These are phyloP conservation scores for Neonectria punicea DNA, from an alignment of 2,329 filamentous ascomycete species.

Conservation along the genomic window DNA sequence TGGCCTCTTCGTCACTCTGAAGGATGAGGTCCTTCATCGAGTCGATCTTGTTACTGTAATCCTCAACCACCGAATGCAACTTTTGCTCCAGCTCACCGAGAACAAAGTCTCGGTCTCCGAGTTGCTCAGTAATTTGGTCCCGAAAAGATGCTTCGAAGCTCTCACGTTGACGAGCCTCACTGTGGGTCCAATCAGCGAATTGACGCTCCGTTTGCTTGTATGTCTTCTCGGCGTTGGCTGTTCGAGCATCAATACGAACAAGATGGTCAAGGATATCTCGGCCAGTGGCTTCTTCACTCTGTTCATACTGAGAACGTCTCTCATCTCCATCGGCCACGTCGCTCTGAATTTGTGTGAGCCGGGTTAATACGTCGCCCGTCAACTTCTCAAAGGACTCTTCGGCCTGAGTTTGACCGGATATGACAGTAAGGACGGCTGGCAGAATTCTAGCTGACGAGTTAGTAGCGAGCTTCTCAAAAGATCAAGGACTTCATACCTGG, in stretches of 20 bases:
- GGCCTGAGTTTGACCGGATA: conserved; percentile 21
- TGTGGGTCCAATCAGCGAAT: conserved; percentile 23
- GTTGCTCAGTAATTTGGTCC: conserved; percentile 28
- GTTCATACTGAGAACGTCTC: conserved; percentile 2
- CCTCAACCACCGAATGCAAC: conserved; percentile 28
- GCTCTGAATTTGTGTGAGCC: conserved; percentile 23
- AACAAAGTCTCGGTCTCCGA: conserved; percentile 34
- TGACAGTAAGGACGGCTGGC: conserved; percentile 26
- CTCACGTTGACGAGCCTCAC: conserved; percentile 16
- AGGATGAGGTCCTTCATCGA: conserved; percentile 20
- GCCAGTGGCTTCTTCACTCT: conserved; percentile 4
- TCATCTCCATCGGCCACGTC: conserved; percentile 8
- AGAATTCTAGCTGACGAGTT: conserved; percentile 22
- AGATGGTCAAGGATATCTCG: conserved; percentile 21
- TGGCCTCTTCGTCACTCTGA: conserved; percentile 24
- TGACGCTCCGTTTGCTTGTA: conserved; percentile 31
- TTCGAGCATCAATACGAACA: conserved; percentile 17
- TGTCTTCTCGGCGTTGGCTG: conserved; percentile 19
- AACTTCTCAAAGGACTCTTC: conserved; percentile 22
- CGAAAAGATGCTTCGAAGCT: conserved; percentile 18
- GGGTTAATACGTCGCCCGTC: conserved; percentile 1
- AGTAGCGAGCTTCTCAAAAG: not conserved
- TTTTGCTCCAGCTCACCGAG: conserved; percentile 37
- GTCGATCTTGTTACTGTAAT: conserved; percentile 35
- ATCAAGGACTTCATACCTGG: conserved; percentile 24